Conservation (phyloP, 1,139 yeast genomes). For the Candida sp. region DNA sequence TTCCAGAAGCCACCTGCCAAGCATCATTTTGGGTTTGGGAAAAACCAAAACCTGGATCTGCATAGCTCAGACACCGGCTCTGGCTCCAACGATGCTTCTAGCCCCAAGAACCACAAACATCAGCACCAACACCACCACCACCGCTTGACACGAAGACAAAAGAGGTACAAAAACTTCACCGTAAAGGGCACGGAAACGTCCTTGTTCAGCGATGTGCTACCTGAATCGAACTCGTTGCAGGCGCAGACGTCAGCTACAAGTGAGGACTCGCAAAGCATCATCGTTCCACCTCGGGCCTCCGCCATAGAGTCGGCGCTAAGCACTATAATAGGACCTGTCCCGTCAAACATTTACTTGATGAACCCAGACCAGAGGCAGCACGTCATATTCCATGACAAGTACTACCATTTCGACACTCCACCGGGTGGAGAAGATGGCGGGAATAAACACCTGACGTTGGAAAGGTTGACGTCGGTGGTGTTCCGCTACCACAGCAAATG, state of each 20-base stretch:
- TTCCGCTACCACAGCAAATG: conserved; percentile 23
- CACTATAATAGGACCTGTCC: conserved; percentile 48
- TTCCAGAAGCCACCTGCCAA: background rate
- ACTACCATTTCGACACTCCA: conserved; percentile 66
- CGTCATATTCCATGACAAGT: conserved; percentile 79
- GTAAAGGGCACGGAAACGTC: conserved; percentile 28
- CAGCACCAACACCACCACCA: conserved; percentile 9
- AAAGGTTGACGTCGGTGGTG: conserved; percentile 12
- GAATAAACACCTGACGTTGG: conserved; percentile 12
- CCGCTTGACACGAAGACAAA: conserved; percentile 23
- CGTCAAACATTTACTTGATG: conserved; percentile 34
- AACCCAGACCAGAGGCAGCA: conserved; percentile 51
- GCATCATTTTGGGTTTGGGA: conserved; percentile 4
- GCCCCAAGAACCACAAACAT: background rate
- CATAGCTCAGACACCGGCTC: conserved; percentile 6
- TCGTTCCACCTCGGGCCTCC: conserved; percentile 49
- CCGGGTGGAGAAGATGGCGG: conserved; percentile 37
- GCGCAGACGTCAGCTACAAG: background rate
- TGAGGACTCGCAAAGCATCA: conserved; percentile 16
- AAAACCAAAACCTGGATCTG: conserved; percentile 19
- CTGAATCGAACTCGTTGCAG: conserved; percentile 8
- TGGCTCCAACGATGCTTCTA: too few relatives aligned
- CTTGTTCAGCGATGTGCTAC: conserved; percentile 14
- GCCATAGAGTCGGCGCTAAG: conserved; percentile 48
- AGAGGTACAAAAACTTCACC: conserved; percentile 26